Base-by-base conservation (phyloP, 805 yeast genomes). In the Schizosaccharomyces lindneri region DNA sequence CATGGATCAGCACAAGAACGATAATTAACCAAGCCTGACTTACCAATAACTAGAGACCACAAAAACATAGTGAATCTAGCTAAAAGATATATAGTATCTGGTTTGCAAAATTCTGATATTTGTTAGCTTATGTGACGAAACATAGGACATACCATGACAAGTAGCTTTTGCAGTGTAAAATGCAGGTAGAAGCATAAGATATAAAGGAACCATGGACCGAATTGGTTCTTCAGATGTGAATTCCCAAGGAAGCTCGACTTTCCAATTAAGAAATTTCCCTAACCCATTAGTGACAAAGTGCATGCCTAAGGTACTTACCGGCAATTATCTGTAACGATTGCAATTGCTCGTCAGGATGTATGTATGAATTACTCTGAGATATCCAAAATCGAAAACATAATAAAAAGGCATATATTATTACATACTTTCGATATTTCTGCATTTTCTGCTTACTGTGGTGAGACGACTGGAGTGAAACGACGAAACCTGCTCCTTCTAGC, bases 281-380 rank as follows among this genome's bases (percentile, higher is more conserved):
- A 27, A 17, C 5, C 15, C 17, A 21, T 46, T 48, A 55, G 46
- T 60, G 21, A 59, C 11, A 61, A 29, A 9, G 11, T 48, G 11
- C 32, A 29, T 7, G n/a, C 4, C n/a, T 48, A 46, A 55, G 39
- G n/a, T 29, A 27, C 17, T 67, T 69, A 66, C 71, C 69, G 13
- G 82, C 75, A 29, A 90, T 68, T 0, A 84, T 83, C 69, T 88
- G 94, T 59, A 94, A 78, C n/a, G 83, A 79, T 70, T 94, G 99
- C 70, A 87, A 86, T 70, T 89, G 96, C 73, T 93, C 99, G 74
- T 93, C 99, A 0, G 99, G 99, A 66, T 94, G 99, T 59, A 93
- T 82, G 69, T 94, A 93, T 0, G 96, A 86, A 39, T 84, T 77
- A 62, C 84, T 80, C 1, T 85, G 69, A 0, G 85, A 81, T 57